Evolutionary conservation across 495 filamentous ascomycete species (phyloP).

Genomic region (Penicillium longicatenatum): DNA sequence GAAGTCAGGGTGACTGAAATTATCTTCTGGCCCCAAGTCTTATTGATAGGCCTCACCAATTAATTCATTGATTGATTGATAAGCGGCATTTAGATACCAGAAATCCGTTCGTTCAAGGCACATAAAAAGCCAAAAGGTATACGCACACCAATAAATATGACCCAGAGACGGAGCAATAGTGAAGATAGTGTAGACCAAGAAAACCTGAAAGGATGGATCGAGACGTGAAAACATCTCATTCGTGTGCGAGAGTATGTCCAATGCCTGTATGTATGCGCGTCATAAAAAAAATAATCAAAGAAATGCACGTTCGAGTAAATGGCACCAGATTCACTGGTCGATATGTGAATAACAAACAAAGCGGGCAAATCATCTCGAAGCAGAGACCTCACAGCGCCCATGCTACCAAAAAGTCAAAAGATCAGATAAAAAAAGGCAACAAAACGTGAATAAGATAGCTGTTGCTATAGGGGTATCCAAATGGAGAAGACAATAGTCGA

Average conservation of each 20-base stretch:
- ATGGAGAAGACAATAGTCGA: constrained; percentile 34
- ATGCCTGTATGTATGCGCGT: constrained; percentile 6
- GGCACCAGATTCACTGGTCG: background rate
- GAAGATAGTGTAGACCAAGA: constrained; percentile 6
- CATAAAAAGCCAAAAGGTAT: background rate
- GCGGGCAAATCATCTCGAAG: background rate
- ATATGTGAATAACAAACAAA: background rate
- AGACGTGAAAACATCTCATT: constrained; percentile 14
- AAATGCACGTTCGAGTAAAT: constrained; percentile 2
- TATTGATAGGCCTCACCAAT: background rate
- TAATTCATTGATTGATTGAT: background rate
- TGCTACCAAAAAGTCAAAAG: constrained; percentile 3
- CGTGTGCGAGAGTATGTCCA: constrained; percentile 32
- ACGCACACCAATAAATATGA: constrained; percentile 3
- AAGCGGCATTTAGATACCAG: background rate
- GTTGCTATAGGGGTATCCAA: constrained; percentile 44
- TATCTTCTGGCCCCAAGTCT: too few relatives aligned
- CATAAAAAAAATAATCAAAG: constrained; percentile 7
- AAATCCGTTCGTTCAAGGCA: background rate
- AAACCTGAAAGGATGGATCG: constrained; percentile 9
- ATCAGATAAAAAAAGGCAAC: background rate
- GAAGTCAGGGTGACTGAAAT: too few relatives aligned
- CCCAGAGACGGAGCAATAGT: constrained; percentile 6
- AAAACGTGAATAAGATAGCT: constrained; percentile 9
- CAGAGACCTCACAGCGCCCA: constrained; percentile 3